Evolutionary conservation across 768 basidiomycete genomes (phyloP).

Genomic region (Amanita inopinata): DNA sequence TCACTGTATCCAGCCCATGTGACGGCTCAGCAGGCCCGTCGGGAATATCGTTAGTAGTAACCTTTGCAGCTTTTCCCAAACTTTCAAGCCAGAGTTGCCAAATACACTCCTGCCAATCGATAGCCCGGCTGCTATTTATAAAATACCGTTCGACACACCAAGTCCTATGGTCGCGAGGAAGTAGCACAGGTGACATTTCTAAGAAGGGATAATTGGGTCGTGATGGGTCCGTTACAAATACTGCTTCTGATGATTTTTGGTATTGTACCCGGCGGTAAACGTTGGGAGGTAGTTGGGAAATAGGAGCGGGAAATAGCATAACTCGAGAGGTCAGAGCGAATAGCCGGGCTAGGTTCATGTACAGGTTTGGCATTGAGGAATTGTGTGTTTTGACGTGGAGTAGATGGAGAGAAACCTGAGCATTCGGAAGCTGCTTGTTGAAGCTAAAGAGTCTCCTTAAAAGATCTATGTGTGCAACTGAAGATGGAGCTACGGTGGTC

Average conservation of each 20-base stretch:
- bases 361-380: constrained; percentile 36
- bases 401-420: constrained; percentile 35
- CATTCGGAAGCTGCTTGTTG: constrained; percentile 14
- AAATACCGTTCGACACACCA: constrained; percentile 60
- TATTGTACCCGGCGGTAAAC: constrained; percentile 12
- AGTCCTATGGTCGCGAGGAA: constrained; percentile 32
- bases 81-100: constrained; percentile 56
- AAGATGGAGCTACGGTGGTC: constrained; percentile 19
- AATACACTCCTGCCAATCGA: constrained; percentile 57
- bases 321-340: constrained; percentile 39
- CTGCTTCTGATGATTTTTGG: constrained; percentile 7
- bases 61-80: constrained; percentile 25
- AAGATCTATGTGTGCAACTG: constrained; percentile 18
- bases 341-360: constrained; percentile 55
- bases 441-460: constrained; percentile 19
- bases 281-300: constrained; percentile 16
- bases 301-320: constrained; percentile 42
- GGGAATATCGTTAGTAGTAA: neutral
- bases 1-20: neutral
- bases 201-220: constrained; percentile 28
- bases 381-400: constrained; percentile 30
- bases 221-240: constrained; percentile 17
- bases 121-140: constrained; percentile 29
- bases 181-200: constrained; percentile 34
- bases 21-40: neutral